Conservation (phyloP, 208 protist genomes). For the Kentomonas sorsogonicus region DNA sequence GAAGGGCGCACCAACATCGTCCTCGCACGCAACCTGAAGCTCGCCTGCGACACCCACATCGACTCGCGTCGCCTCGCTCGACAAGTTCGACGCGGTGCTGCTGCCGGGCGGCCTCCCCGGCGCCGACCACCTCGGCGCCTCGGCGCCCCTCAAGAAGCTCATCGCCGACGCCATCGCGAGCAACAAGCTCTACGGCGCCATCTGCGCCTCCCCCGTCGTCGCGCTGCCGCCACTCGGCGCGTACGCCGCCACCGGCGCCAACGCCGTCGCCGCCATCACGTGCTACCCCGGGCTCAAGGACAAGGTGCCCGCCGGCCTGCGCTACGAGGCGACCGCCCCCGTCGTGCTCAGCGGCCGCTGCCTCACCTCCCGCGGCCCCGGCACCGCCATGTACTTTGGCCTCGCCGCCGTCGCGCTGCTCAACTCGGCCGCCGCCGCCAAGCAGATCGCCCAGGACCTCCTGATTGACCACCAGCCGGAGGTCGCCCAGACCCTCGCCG, state of each 20-base stretch:
- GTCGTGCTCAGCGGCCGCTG: slow-evolving; percentile 80
- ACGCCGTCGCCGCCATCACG: slow-evolving; percentile 68
- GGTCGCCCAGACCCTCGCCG: no score
- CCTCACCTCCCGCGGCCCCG: slow-evolving; percentile 79
- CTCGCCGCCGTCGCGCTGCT: slow-evolving; percentile 69
- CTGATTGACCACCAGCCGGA: neutral
- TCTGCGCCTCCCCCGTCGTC: slow-evolving; percentile 76
- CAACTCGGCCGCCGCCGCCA: slow-evolving; percentile 48
- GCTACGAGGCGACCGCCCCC: slow-evolving; percentile 41
- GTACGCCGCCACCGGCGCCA: slow-evolving; percentile 60
- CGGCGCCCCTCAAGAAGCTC: slow-evolving; percentile 58
- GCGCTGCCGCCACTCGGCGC: slow-evolving; percentile 63
- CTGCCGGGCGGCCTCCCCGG: slow-evolving; percentile 77
- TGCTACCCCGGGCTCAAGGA: slow-evolving; percentile 75
- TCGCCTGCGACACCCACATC: slow-evolving; percentile 57
- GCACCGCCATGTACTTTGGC: slow-evolving; percentile 80
- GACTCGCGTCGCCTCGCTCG: slow-evolving; percentile 47
- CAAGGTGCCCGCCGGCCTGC: slow-evolving; percentile 67
- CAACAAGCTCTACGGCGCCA: slow-evolving; percentile 77
- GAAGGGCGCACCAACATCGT: slow-evolving; percentile 40
- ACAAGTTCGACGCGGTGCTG: slow-evolving; percentile 69
- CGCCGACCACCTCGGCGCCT: slow-evolving; percentile 58
- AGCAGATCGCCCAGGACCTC: slow-evolving; percentile 61
- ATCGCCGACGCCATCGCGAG: slow-evolving; percentile 42
- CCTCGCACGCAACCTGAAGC: slow-evolving; percentile 57